Percentiles rank a stretch among this genome's conserved stretches.
Conservation (phyloP, 352 stramenopile genomes). For the Pythium plurisporium region DNA sequence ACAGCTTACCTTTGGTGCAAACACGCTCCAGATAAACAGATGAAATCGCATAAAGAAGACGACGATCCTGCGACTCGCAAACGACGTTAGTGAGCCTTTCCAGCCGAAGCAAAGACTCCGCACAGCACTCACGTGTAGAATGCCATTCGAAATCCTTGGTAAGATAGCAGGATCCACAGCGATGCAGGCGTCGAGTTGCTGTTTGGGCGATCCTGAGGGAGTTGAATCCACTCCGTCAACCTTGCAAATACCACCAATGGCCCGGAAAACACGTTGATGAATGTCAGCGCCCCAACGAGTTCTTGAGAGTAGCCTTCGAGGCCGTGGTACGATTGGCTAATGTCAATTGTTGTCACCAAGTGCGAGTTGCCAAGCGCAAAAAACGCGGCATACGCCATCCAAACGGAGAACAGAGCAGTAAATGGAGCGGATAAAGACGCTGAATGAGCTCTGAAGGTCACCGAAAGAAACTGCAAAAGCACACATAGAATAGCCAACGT, state of each 20-base stretch:
- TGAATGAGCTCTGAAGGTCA: not conserved
- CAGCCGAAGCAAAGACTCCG: not conserved
- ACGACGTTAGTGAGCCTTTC: not conserved
- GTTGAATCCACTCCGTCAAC: constrained; percentile 33
- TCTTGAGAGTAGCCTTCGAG: constrained; percentile 73
- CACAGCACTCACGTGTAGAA: constrained; percentile 18
- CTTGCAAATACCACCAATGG: constrained; percentile 61
- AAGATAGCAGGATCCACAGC: constrained; percentile 9
- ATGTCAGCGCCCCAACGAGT: constrained; percentile 74
- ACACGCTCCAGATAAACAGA: constrained; percentile 90
- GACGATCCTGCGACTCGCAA: constrained; percentile 40
- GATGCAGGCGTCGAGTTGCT: not conserved
- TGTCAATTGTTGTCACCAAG: constrained; percentile 86
- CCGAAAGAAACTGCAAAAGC: constrained; percentile 27
- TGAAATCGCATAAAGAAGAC: constrained; percentile 89
- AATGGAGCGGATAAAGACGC: not conserved
- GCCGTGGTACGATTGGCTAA: constrained; percentile 84
- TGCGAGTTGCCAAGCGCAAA: constrained; percentile 87
- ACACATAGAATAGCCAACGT: constrained; percentile 53
- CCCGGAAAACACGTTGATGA: constrained; percentile 68
- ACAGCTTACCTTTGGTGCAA: constrained; percentile 85
- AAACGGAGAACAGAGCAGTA: constrained; percentile 7
- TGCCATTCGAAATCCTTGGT: constrained; percentile 11
- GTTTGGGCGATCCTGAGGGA: not conserved
- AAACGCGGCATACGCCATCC: constrained; percentile 65